These are phyloP conservation scores for Medicago arabica DNA, from an alignment of 306 rosid species.

Conservation along the genomic window DNA sequence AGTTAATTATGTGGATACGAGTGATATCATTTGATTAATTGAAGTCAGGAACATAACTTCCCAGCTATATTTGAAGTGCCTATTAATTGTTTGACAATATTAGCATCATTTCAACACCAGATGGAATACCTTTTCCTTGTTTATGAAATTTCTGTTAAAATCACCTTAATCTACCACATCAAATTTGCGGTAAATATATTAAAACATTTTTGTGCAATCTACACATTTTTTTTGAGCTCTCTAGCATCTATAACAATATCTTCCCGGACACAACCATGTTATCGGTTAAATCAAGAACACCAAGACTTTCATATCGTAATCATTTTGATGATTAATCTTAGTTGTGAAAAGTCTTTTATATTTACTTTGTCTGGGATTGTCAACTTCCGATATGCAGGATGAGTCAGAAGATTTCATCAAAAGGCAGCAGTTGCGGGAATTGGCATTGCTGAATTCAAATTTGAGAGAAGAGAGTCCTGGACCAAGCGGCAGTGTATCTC, in stretches of 20 bases:
- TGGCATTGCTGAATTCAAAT: conserved; percentile 85
- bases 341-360: conserved; percentile 11
- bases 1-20: neutral
- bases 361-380: conserved; percentile 31
- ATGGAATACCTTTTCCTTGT: conserved; percentile 1
- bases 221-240: conserved; percentile 13
- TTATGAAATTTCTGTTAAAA: conserved; percentile 20
- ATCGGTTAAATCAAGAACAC: conserved; percentile 22
- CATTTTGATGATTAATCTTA: conserved; percentile 1
- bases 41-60: conserved; percentile 32
- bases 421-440: conserved; percentile 88
- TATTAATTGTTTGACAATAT: neutral
- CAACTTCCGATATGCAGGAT: conserved; percentile 61
- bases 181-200: conserved; percentile 6
- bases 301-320: conserved; percentile 7
- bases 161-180: conserved; percentile 23
- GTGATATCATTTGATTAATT: neutral
- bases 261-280: conserved; percentile 33
- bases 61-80: neutral
- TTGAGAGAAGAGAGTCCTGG: conserved; percentile 93
- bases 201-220: conserved; percentile 20
- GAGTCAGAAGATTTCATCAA: conserved; percentile 83
- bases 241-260: neutral
- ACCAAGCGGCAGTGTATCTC: conserved; percentile 85
- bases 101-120: no score